Evolutionary conservation across 2,329 filamentous ascomycete genomes (phyloP).

Genomic region (Nemania abortiva): DNA sequence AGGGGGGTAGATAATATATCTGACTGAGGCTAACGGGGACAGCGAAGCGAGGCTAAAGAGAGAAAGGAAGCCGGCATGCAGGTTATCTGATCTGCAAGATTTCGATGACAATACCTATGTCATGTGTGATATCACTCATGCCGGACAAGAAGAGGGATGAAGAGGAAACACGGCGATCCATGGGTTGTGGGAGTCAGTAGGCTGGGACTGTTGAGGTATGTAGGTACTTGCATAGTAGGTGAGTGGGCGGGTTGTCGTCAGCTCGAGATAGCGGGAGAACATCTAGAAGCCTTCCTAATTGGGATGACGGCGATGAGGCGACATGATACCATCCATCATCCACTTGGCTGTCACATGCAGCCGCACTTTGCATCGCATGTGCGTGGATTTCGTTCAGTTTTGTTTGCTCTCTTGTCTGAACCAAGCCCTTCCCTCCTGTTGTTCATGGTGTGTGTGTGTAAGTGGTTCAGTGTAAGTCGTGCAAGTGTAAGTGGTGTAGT

Average conservation of each 20-base stretch:
- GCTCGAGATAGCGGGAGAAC: constrained; percentile 30
- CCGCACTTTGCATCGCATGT: constrained; percentile 23
- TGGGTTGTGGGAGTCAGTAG: background rate
- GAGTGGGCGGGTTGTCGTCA: constrained; percentile 1
- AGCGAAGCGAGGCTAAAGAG: constrained; percentile 1
- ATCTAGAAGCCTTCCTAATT: constrained; percentile 37
- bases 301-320: constrained; percentile 21
- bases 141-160: background rate
- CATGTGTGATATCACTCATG: background rate
- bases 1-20: background rate
- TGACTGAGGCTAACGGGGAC: background rate
- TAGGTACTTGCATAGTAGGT: too few species aligned
- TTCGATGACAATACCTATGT: background rate
- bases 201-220: background rate
- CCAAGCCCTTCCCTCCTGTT: background rate
- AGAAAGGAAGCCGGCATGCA: background rate
- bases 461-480: background rate
- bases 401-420: background rate
- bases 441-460: background rate
- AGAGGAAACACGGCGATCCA: background rate
- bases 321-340: constrained; percentile 25
- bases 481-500: background rate
- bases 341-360: constrained; percentile 14
- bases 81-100: constrained; percentile 9
- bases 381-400: background rate